Conservation (phyloP, 2,329 filamentous ascomycete genomes). For the Arthroderma uncinatum region DNA sequence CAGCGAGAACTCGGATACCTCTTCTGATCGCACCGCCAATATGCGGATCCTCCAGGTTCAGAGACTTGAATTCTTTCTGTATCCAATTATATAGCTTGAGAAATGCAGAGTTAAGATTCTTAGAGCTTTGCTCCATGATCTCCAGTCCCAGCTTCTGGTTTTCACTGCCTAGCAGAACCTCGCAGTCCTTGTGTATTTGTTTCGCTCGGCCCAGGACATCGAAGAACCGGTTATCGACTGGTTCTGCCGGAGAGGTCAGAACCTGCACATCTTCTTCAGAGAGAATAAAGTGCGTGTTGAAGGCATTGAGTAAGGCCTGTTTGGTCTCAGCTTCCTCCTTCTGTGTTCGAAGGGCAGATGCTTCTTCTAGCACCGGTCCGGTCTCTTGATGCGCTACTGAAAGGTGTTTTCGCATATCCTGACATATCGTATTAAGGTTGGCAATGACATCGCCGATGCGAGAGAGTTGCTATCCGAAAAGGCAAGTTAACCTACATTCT, state of each 20-base stretch:
- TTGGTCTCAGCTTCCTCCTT: constrained; percentile 66
- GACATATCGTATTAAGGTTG: constrained; percentile 67
- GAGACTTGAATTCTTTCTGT: constrained; percentile 78
- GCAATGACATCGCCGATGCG: constrained; percentile 70
- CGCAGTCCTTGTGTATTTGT: constrained; percentile 76
- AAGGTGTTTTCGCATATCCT: constrained; percentile 69
- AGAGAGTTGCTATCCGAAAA: constrained; percentile 58
- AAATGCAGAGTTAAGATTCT: constrained; percentile 75
- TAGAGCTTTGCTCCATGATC: constrained; percentile 81
- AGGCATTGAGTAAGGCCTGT: constrained; percentile 63
- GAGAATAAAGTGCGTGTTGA: constrained; percentile 73
- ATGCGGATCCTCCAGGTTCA: constrained; percentile 90
- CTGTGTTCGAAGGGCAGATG: constrained; percentile 59
- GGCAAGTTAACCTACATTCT: no score
- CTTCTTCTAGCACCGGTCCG: constrained; percentile 63
- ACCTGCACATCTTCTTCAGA: constrained; percentile 67
- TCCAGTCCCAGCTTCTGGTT: constrained; percentile 80
- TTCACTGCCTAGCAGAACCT: constrained; percentile 78
- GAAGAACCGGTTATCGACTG: constrained; percentile 80
- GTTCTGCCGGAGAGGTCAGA: constrained; percentile 66
- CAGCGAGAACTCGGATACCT: constrained; percentile 75
- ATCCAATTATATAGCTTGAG: constrained; percentile 96
- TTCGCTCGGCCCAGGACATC: constrained; percentile 65
- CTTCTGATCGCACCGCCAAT: constrained; percentile 75
- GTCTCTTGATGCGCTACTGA: constrained; percentile 64